Conservation (phyloP, 441 rosid genomes). For the Populus hybrid region DNA sequence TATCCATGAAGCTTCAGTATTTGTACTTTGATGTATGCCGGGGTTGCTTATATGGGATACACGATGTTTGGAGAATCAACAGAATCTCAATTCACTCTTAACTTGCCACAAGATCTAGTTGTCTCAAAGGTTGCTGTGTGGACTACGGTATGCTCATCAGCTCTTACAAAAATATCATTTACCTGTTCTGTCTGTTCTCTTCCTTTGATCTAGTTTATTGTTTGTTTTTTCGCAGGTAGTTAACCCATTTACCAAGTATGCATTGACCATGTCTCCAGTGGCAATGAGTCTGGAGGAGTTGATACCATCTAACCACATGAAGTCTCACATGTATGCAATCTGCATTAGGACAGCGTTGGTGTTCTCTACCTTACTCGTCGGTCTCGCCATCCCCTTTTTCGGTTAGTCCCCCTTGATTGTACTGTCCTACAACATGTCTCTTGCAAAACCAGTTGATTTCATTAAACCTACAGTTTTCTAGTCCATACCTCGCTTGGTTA, state of each 20-base stretch:
- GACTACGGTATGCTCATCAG: constrained; percentile 60
- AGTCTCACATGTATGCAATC: constrained; percentile 54
- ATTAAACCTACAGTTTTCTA: background rate
- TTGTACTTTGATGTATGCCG: constrained; percentile 74
- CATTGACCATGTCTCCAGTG: constrained; percentile 83
- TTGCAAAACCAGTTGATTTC: background rate
- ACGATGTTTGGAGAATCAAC: constrained; percentile 78
- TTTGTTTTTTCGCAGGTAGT: constrained; percentile 61
- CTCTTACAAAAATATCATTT: background rate
- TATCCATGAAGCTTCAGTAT: constrained; percentile 50
- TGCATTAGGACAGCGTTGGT: constrained; percentile 67
- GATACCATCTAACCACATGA: constrained; percentile 49
- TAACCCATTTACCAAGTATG: constrained; percentile 94
- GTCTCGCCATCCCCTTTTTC: constrained; percentile 78
- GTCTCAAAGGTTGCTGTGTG: constrained; percentile 88
- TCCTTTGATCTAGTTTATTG: background rate
- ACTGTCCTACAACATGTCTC: too few relatives aligned
- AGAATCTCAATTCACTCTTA: constrained; percentile 78
- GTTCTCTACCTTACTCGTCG: constrained; percentile 69
- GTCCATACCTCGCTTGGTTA: background rate
- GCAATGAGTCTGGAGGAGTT: constrained; percentile 94
- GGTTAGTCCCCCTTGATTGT: constrained; percentile 39
- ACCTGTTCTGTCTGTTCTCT: background rate
- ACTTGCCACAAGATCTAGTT: constrained; percentile 70
- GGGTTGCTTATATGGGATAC: constrained; percentile 84